Percentiles rank a stretch among this genome's conserved stretches.
These are phyloP conservation scores for Cryptosporidium sp. DNA, from an alignment of 169 alveolate species.

Conservation along the genomic window DNA sequence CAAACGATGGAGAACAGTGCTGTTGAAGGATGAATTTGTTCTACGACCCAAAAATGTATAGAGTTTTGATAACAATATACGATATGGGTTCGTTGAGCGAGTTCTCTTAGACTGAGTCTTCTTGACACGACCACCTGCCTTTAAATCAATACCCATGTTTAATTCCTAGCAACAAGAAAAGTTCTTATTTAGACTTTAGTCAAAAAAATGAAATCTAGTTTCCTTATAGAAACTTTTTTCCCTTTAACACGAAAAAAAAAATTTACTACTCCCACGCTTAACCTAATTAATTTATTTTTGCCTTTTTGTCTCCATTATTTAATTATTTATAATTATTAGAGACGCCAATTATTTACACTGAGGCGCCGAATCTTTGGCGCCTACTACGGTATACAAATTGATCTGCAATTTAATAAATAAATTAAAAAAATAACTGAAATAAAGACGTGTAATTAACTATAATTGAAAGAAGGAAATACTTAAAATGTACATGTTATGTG, in stretches of 20 bases:
- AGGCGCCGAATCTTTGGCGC: not conserved
- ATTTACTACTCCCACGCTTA: not conserved
- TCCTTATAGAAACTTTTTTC: conserved; percentile 8
- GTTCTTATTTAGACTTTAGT: not conserved
- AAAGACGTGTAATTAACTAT: not conserved
- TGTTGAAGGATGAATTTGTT: conserved; percentile 93
- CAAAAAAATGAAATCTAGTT: conserved; percentile 13
- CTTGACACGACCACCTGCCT: conserved; percentile 91
- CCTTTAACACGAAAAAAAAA: not conserved
- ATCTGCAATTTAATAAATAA: not conserved
- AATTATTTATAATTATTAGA: not conserved
- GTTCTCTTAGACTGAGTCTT: conserved; percentile 90
- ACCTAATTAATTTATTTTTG: not conserved
- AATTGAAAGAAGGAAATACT: not conserved
- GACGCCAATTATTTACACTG: conserved; percentile 20
- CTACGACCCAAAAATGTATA: conserved; percentile 94
- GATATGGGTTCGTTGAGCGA: conserved; percentile 90
- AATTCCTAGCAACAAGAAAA: conserved; percentile 43
- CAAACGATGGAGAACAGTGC: conserved; percentile 92
- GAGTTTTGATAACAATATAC: conserved; percentile 85
- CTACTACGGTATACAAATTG: not conserved
- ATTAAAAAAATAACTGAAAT: not conserved
- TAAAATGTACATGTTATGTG: not conserved
- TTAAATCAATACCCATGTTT: conserved; percentile 88
- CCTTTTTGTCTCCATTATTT: conserved; percentile 50